Evolutionary conservation across 202 grass and related monocot species (phyloP), one percentile per base, ranked within the genome.

Genomic region (Cymbopogon flexuosus): DNA sequence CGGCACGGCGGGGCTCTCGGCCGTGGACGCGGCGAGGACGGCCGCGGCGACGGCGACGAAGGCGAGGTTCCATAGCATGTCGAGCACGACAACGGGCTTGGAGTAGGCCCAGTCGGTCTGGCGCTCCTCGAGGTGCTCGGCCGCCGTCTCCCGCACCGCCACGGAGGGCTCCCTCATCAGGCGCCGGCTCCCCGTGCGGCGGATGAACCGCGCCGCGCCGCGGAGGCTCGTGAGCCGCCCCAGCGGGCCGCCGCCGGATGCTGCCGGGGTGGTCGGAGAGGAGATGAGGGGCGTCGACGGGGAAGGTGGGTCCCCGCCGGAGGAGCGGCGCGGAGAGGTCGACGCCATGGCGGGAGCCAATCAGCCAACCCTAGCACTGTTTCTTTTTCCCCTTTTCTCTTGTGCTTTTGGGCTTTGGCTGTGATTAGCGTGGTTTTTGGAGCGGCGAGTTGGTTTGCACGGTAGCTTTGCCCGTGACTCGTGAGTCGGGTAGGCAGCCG

Each of bases 101-200:
- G 93, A 95, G 87, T 95, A 92, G 75, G 93, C 93, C 93, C 93
- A 95, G 60, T 95, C 90, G 3, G 83, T 81, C 78, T 88, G 93
- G 35, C 92, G 87, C 70, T 78, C 87, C 81, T 95, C 92, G 2
- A 95, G 81, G 71, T 95, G 92, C 76, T 90, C 83, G 39, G 89
- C 85, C 2, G 90, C 90, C n/a, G 83, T 86, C 70, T 95, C 93
- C 14, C 93, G 87, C 69, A 95, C 93, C 57, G 81, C 67, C 42
- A 95, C 85, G 11, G 93, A 95, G 6, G 87, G 87, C 74, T 95
- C 93, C 52, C 93, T 83, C 93, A 95, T 95, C 40, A 95, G 37
- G 13, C 90, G 85, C 10, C 87, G 82, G 62, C 90, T 95, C 22
- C 93, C 86, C 23, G 87, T 82, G 49, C 85, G 87, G 52, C 87